Percentiles rank a stretch among this genome's conserved stretches.
Evolutionary conservation across 805 yeast genomes (phyloP).

Genomic region (Candida maesae): DNA sequence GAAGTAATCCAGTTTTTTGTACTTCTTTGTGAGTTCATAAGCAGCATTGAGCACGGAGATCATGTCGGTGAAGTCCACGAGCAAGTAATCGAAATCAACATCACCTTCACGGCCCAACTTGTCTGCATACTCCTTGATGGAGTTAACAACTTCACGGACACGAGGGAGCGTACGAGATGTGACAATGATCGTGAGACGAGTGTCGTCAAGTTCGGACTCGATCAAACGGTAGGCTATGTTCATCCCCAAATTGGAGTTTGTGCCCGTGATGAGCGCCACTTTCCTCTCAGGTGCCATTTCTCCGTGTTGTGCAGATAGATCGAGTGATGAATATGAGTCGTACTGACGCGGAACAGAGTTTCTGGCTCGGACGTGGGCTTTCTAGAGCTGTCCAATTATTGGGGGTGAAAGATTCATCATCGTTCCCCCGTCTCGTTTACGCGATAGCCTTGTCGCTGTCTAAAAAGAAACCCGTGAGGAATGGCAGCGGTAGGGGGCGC

Average conservation of each 20-base stretch:
- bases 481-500: too few relatives aligned
- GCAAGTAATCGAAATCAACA: constrained; percentile 80
- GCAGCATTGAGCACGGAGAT: constrained; percentile 74
- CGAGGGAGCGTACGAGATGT: constrained; percentile 88
- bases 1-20: constrained; percentile 66
- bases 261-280: constrained; percentile 45
- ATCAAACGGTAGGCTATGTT: constrained; percentile 80
- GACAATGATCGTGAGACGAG: constrained; percentile 71
- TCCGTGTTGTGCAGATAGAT: too few relatives aligned
- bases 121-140: constrained; percentile 45
- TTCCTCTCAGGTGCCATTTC: constrained; percentile 25
- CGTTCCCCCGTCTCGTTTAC: too few relatives aligned
- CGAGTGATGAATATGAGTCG: too few relatives aligned
- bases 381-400: too few relatives aligned
- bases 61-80: constrained; percentile 91
- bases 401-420: too few relatives aligned
- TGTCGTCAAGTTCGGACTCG: constrained; percentile 48
- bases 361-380: too few relatives aligned
- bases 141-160: constrained; percentile 68
- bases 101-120: constrained; percentile 45
- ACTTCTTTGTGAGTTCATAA: constrained; percentile 63
- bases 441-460: too few relatives aligned
- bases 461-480: too few relatives aligned
- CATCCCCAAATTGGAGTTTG: constrained; percentile 70
- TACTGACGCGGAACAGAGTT: too few relatives aligned